Base-by-base conservation (phyloP, 1,284 basidiomycete genomes). In the Irpex lacteus region DNA sequence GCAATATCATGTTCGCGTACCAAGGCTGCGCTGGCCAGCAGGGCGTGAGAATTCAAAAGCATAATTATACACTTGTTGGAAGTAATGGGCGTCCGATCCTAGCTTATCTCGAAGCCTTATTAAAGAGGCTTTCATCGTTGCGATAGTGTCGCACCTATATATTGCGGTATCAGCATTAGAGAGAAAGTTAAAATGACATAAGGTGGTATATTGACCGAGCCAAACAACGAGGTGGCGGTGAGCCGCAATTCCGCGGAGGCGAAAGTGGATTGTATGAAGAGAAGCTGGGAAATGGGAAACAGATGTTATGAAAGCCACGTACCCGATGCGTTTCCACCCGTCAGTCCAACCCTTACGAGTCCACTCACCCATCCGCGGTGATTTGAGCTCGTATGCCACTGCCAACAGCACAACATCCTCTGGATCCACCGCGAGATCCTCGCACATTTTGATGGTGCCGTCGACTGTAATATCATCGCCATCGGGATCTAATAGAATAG, bases 31-130 rank as follows among this genome's bases (percentile, higher is more conserved):
- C 71, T 87, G 90, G 0, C 95, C 95, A 62, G 92, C 88, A 18
- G 81, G 75, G 65, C 91, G 87, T 32, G 89, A 92, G 76, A 98
- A 94, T 66, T 90, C 87, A 72, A 98, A 99, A 0, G 94, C 92
- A 76, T 90, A 91, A 69, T 85, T 86, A 79, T 98, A 99, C 8
- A 98, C 94, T 67, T 88, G 87, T 67, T 85, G 86, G 79, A 97
- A 98, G 77, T 95, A 95, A 0, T 76, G 80, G 0, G 87, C 80
- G 71, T 96, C 89, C 5, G 82, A 79, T 26, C 82, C 83, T 50
- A 97, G 85, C 71, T 86, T 86, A 59, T 81, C 76, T 50, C 89
- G 82, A 63, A 97, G 77, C 37, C 77, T 79, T 1, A 80, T 74
- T 13, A 97, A 78, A 15, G 85, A 76, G 2, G 74, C 70, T 71